These are phyloP conservation scores for Aspergillus jensenii DNA, from an alignment of 2,329 filamentous ascomycete species.

Conservation along the genomic window DNA sequence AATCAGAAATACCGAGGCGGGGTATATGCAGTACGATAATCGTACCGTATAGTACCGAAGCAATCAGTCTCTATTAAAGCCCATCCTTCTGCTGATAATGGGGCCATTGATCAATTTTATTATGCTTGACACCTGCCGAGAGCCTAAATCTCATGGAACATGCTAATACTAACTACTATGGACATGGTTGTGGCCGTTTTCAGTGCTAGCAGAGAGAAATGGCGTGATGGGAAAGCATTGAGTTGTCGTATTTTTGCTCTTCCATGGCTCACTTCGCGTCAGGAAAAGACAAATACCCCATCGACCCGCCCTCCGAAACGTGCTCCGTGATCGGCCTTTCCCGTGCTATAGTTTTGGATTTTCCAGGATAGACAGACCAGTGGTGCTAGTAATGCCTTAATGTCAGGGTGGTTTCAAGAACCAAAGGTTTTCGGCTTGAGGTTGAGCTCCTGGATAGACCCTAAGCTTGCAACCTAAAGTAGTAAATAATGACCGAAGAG, in stretches of 20 bases:
- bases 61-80: background rate
- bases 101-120: background rate
- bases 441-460: no score
- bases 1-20: constrained; percentile 11
- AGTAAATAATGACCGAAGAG: background rate
- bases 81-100: background rate
- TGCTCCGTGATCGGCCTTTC: constrained; percentile 3
- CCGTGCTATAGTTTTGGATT: background rate
- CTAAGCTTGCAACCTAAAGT: no score
- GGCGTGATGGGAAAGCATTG: constrained; percentile 4
- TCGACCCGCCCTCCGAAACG: background rate
- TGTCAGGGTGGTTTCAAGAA: no score
- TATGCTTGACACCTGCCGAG: background rate
- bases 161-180: background rate
- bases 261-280: background rate
- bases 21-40: background rate
- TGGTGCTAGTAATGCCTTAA: background rate
- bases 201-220: background rate
- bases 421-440: no score
- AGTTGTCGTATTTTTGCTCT: constrained; percentile 2
- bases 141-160: background rate
- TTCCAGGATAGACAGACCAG: background rate
- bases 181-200: background rate
- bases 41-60: constrained; percentile 4
- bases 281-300: background rate